Conservation (phyloP, 441 rosid genomes). For the Breynia disticha region DNA sequence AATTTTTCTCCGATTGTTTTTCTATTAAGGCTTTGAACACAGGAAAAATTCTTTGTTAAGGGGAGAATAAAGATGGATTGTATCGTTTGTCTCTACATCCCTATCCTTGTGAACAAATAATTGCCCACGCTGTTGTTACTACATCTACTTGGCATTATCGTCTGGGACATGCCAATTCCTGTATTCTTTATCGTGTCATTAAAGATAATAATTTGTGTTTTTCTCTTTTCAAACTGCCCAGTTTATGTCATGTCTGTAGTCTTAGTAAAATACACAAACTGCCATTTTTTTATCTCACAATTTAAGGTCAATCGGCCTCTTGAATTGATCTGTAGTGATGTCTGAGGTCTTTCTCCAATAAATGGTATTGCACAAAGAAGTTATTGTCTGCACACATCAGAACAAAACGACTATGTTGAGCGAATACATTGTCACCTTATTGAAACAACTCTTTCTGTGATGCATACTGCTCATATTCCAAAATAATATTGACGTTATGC, state of each 20-base stretch:
- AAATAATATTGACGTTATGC: not conserved
- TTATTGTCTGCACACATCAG: not conserved
- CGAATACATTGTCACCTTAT: not conserved
- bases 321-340: too few relatives aligned
- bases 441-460: not conserved
- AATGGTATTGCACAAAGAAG: not conserved
- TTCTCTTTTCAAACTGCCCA: not conserved
- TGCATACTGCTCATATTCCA: not conserved
- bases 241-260: not conserved
- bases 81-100: not conserved
- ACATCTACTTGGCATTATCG: not conserved
- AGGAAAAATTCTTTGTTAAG: not conserved
- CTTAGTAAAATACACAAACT: not conserved
- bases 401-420: not conserved
- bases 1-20: not conserved
- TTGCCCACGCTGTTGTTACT: too few relatives aligned
- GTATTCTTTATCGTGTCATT: not conserved
- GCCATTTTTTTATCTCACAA: not conserved
- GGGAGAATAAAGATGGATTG: not conserved
- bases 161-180: not conserved
- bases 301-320: too few relatives aligned
- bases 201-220: not conserved
- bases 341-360: not conserved
- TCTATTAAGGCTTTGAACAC: not conserved
- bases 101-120: too few relatives aligned